Conservation (phyloP, 1,139 yeast genomes). For the Suhomyces yuchorum region DNA sequence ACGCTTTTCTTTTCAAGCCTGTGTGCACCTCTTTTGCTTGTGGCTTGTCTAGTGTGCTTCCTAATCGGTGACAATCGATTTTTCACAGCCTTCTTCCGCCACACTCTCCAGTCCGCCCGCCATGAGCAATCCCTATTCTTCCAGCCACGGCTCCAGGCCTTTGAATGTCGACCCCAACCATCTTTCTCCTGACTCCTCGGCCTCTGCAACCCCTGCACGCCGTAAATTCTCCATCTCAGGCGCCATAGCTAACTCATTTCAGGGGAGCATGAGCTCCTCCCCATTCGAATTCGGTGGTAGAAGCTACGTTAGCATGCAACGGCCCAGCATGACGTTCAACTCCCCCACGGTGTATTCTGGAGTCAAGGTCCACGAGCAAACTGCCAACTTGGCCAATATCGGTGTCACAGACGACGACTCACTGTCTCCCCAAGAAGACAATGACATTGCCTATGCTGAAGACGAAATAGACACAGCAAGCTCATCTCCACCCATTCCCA, state of each 20-base stretch:
- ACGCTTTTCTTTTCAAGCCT: not conserved
- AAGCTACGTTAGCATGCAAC: slow-evolving; percentile 41
- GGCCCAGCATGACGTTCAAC: slow-evolving; percentile 22
- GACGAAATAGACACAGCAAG: slow-evolving; percentile 11
- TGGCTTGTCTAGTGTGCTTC: not conserved
- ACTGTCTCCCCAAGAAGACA: slow-evolving; percentile 2
- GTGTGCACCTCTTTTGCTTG: not conserved
- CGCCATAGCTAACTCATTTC: slow-evolving; percentile 27
- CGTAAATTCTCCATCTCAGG: slow-evolving; percentile 31
- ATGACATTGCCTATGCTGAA: slow-evolving; percentile 9
- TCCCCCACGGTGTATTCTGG: slow-evolving; percentile 51
- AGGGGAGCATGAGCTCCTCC: slow-evolving; percentile 25
- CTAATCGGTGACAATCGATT: not conserved
- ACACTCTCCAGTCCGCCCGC: not conserved
- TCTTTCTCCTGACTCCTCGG: not conserved
- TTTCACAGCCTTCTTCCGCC: slow-evolving; percentile 1
- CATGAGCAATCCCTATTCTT: slow-evolving; percentile 1
- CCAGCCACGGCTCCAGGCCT: slow-evolving; percentile 2
- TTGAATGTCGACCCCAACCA: not conserved
- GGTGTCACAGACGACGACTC: slow-evolving; percentile 53
- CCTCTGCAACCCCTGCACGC: slow-evolving; percentile 2
- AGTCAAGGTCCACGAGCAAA: slow-evolving; percentile 59
- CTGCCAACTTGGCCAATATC: slow-evolving; percentile 62
- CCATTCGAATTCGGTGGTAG: slow-evolving; percentile 49
- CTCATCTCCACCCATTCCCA: slow-evolving; percentile 32